These are phyloP conservation scores for Dactylella cylindrospora DNA, from an alignment of 2,329 filamentous ascomycete species.

Conservation along the genomic window DNA sequence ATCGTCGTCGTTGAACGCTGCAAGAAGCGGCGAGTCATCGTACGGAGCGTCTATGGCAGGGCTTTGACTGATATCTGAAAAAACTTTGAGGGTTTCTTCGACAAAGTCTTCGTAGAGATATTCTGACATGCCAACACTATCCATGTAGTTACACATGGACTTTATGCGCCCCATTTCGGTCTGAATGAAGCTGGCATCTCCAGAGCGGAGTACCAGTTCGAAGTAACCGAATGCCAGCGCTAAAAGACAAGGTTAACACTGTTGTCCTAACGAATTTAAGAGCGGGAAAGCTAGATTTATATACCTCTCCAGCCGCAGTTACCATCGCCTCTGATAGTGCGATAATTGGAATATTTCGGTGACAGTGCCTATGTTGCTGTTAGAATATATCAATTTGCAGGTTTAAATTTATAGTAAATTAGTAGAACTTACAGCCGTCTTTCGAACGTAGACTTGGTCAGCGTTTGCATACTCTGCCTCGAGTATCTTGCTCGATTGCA, in stretches of 20 bases:
- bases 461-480: conserved; percentile 84
- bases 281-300: conserved; percentile 50
- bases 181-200: conserved; percentile 65
- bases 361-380: conserved; percentile 67
- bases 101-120: conserved; percentile 80
- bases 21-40: conserved; percentile 63
- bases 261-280: conserved; percentile 47
- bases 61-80: conserved; percentile 64
- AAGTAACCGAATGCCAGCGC: conserved; percentile 93
- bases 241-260: conserved; percentile 53
- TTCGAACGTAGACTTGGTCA: conserved; percentile 79
- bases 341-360: conserved; percentile 81
- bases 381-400: conserved; percentile 43
- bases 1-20: conserved; percentile 72
- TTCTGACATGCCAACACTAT: conserved; percentile 67
- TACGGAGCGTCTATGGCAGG: conserved; percentile 58
- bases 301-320: conserved; percentile 98
- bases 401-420: conserved; percentile 9
- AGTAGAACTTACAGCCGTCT: conserved; percentile 71
- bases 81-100: conserved; percentile 69
- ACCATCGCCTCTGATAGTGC: conserved; percentile 84
- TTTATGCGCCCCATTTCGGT: conserved; percentile 72
- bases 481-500: conserved; percentile 74
- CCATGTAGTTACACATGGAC: conserved; percentile 69
- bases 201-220: conserved; percentile 73